Evolutionary conservation across 2,329 filamentous ascomycete species (phyloP).

Genomic region (Pestalotiopsis sp.): DNA sequence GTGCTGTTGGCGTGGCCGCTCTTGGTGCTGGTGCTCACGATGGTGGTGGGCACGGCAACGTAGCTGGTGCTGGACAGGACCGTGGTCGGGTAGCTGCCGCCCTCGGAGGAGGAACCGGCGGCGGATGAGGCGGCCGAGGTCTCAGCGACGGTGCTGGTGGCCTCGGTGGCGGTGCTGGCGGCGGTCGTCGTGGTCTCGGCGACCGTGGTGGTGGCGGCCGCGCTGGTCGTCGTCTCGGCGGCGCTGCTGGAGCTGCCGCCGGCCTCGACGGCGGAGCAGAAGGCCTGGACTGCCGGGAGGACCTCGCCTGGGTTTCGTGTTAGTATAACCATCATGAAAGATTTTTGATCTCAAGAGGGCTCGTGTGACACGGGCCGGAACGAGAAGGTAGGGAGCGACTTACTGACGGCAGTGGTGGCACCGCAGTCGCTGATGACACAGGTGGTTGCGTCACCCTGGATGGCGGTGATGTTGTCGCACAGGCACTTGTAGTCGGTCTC

Average conservation of each 20-base stretch:
- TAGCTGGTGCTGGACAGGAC: constrained; percentile 2
- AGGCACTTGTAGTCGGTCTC: constrained; percentile 26
- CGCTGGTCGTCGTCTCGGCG: constrained; percentile 4
- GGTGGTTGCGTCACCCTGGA: constrained; percentile 21
- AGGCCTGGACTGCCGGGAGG: constrained; percentile 23
- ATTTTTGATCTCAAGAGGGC: too few species aligned
- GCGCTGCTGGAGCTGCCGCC: constrained; percentile 13
- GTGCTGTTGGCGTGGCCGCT: constrained; percentile 7
- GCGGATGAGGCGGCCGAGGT: not conserved
- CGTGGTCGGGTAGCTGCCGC: not conserved
- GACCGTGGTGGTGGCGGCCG: constrained; percentile 6
- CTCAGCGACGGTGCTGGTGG: not conserved
- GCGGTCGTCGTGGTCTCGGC: not conserved
- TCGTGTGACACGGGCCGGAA: not conserved
- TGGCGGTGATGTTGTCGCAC: constrained; percentile 23
- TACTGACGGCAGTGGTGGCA: constrained; percentile 18
- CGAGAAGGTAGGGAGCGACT: not conserved
- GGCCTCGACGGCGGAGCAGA: constrained; percentile 23
- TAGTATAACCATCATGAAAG: not conserved
- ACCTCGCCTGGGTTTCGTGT: constrained; percentile 16
- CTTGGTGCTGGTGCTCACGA: constrained; percentile 19
- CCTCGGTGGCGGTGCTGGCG: not conserved
- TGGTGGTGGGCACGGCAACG: constrained; percentile 5
- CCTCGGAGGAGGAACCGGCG: not conserved
- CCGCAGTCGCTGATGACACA: constrained; percentile 26